Percentiles rank a stretch among this genome's conserved stretches.
Conservation (phyloP, 2,329 filamentous ascomycete genomes). For the Blastomyces parvus region DNA sequence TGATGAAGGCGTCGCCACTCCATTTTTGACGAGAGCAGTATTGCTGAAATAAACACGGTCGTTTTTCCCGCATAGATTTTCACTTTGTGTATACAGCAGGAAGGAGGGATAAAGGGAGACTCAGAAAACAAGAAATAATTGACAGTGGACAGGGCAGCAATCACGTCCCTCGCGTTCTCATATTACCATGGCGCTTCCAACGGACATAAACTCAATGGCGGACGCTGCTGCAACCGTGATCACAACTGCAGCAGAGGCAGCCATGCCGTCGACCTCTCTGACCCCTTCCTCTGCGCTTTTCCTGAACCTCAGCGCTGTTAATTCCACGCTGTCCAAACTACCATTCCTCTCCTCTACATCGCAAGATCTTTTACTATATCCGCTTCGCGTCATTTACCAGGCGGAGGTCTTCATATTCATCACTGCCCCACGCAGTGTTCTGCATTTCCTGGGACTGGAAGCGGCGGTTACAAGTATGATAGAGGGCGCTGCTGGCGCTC, state of each 20-base stretch:
- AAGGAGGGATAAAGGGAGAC: background rate
- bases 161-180: too few relatives aligned
- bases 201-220: background rate
- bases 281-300: background rate
- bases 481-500: conserved; percentile 7
- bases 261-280: background rate
- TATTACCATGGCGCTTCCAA: background rate
- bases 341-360: conserved; percentile 3
- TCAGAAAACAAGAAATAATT: background rate
- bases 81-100: background rate
- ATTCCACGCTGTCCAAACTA: conserved; percentile 2
- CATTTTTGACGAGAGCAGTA: background rate
- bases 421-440: conserved; percentile 12
- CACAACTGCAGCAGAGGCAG: background rate
- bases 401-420: conserved; percentile 16
- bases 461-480: conserved; percentile 8
- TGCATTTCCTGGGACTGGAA: conserved; percentile 14
- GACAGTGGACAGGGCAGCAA: background rate
- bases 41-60: background rate
- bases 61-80: background rate
- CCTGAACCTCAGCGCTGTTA: background rate
- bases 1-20: background rate
- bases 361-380: conserved; percentile 11
- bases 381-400: conserved; percentile 16
- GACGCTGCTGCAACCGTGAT: background rate